Evolutionary conservation across 768 basidiomycete species (phyloP).

Genomic region (Suillus spraguei): DNA sequence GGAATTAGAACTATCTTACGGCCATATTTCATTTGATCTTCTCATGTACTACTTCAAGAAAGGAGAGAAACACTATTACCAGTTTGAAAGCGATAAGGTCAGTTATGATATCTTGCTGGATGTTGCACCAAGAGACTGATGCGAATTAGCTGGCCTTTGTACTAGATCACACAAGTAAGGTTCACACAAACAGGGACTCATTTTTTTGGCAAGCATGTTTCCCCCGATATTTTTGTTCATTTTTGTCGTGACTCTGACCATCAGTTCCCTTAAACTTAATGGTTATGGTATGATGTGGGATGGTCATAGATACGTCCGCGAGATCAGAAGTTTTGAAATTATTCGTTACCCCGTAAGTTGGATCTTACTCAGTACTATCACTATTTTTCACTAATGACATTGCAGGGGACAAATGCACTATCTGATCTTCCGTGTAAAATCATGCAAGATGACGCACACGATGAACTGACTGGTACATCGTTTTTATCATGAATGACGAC

Average conservation of each 20-base stretch:
- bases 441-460: constrained; percentile 12
- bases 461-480: constrained; percentile 14
- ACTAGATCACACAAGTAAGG: not conserved
- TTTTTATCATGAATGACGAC: not conserved
- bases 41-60: constrained; percentile 19
- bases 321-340: not conserved
- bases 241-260: not conserved
- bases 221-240: not conserved
- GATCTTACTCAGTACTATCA: not conserved
- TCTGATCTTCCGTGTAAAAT: constrained; percentile 14
- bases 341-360: constrained; percentile 10
- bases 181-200: no score
- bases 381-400: not conserved
- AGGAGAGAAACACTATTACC: constrained; percentile 11
- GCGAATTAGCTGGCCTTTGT: constrained; percentile 3
- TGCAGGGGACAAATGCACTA: constrained; percentile 19
- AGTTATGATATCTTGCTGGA: no score
- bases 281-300: constrained; percentile 13
- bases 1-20: constrained; percentile 16
- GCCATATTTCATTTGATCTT: constrained; percentile 23
- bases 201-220: not conserved
- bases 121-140: not conserved
- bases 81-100: not conserved
- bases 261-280: not conserved
- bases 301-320: constrained; percentile 10